Base-by-base conservation (phyloP, 768 basidiomycete genomes). In the Termitomyces sp. region DNA sequence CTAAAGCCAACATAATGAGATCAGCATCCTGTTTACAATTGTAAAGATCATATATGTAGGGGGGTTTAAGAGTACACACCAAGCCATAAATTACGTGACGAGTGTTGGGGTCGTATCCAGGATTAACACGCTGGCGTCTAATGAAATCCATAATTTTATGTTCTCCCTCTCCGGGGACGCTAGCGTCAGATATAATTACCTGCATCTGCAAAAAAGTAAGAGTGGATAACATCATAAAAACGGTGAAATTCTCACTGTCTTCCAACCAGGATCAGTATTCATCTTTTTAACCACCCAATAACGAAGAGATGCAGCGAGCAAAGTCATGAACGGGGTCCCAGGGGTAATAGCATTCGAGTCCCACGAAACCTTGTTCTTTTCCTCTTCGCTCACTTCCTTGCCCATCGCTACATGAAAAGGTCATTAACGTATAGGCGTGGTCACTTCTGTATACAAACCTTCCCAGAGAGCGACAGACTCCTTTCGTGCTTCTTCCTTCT, bases 81-180 rank as follows among this genome's bases (percentile, higher is more conserved):
- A 99, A 75, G 63, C 97, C 97, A 74, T 98, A 99, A 60, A 99
- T 98, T 54, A 98, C 96, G 69, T 99, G 97, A 34, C 80, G 80
- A 3, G 95, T 98, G 68, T 99, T 98, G 19, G 96, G 88, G 70
- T 99, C 88, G 73, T 98, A 88, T n/a, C 86, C 89, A 23, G 83
- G 82, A 66, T 95, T 91, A 50, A 82, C 78, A 51, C 97, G 82
- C 65, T 97, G 95, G 34, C 95, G 81, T 54, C 97, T 81, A 62
- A 99, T 96, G 70, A 83, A 98, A 69, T 98, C 97, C 95, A 99
- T 98, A 61, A 99, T 98, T 77, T 99, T 99, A 73, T 99, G 97
- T 70, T 99, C 97, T 69, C 97, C 97, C 73, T 99, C 97, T 63
- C 97, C 97, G 1, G 97, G 96, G 12, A 98, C 97, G 54, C 90